phyloP scores from a whole-genome alignment of 345 rosid species.

The Citropsis articulata region DNA sequence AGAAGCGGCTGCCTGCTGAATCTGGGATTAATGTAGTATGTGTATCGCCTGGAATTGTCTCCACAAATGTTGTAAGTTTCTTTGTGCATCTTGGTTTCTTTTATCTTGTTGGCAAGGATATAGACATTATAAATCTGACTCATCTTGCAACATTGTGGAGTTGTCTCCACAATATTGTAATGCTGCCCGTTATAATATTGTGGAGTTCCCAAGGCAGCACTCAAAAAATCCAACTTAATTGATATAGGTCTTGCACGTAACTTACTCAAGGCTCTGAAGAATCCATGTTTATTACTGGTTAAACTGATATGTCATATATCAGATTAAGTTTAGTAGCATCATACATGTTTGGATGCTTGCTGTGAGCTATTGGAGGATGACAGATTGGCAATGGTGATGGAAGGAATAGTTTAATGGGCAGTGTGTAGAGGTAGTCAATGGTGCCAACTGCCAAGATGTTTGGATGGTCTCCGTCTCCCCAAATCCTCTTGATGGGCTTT shows the following conservation, averaged over 20 bases:
- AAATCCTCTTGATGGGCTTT: background rate
- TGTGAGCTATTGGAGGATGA: background rate
- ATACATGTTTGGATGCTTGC: background rate
- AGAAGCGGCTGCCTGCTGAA: conserved; percentile 83
- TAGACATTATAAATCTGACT: background rate
- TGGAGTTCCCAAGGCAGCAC: background rate
- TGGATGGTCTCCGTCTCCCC: background rate
- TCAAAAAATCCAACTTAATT: background rate
- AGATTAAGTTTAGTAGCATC: background rate
- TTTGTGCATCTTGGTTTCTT: conserved; percentile 17
- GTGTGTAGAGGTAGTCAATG: background rate
- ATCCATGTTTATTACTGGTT: background rate
- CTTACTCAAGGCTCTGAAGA: background rate
- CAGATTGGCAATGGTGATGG: background rate
- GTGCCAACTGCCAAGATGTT: background rate
- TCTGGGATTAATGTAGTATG: conserved; percentile 82
- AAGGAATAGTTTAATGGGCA: too few relatives aligned
- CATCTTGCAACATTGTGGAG: too few relatives aligned
- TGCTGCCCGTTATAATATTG: background rate
- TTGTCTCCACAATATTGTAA: too few relatives aligned
- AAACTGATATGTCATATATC: background rate
- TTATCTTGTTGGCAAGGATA: background rate
- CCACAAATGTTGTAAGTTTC: conserved; percentile 89
- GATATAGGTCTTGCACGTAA: background rate
- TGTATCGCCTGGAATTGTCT: conserved; percentile 86